phyloP scores from a whole-genome alignment of 2,329 filamentous ascomycete species.

The Xylaria multiplex region DNA sequence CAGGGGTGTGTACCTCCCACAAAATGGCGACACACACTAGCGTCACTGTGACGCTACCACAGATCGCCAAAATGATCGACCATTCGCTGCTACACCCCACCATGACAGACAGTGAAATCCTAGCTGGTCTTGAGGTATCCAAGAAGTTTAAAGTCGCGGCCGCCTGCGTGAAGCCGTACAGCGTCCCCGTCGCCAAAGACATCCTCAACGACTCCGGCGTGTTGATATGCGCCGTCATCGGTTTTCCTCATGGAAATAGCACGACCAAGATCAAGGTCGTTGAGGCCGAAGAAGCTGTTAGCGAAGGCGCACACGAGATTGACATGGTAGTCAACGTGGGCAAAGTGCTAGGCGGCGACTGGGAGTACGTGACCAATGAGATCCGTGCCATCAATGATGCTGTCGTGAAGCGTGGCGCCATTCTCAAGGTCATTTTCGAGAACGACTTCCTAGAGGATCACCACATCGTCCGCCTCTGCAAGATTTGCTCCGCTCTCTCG shows the following conservation, averaged over 20 bases:
- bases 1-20: background rate
- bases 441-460: conserved; percentile 64
- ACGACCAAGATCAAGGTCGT: conserved; percentile 63
- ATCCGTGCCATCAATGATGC: conserved; percentile 61
- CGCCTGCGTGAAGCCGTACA: conserved; percentile 68
- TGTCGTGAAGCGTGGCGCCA: conserved; percentile 55
- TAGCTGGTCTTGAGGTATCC: conserved; percentile 59
- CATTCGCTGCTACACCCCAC: conserved; percentile 71
- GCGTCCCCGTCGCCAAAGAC: conserved; percentile 58
- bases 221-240: conserved; percentile 66
- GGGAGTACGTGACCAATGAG: conserved; percentile 65
- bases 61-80: conserved; percentile 66
- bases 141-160: conserved; percentile 62
- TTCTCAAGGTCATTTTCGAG: conserved; percentile 71
- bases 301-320: conserved; percentile 62
- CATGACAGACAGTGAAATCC: conserved; percentile 66
- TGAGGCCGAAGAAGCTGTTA: conserved; percentile 60
- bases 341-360: conserved; percentile 65
- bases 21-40: conserved; percentile 34
- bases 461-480: conserved; percentile 63
- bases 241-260: conserved; percentile 69
- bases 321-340: conserved; percentile 72
- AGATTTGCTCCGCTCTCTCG: conserved; percentile 61
- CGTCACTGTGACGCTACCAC: conserved; percentile 55
- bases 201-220: conserved; percentile 61